Percentiles rank a stretch among this genome's conserved stretches.
These are phyloP conservation scores for Arctium lappa DNA, from an alignment of 129 eudicot species.

Conservation along the genomic window DNA sequence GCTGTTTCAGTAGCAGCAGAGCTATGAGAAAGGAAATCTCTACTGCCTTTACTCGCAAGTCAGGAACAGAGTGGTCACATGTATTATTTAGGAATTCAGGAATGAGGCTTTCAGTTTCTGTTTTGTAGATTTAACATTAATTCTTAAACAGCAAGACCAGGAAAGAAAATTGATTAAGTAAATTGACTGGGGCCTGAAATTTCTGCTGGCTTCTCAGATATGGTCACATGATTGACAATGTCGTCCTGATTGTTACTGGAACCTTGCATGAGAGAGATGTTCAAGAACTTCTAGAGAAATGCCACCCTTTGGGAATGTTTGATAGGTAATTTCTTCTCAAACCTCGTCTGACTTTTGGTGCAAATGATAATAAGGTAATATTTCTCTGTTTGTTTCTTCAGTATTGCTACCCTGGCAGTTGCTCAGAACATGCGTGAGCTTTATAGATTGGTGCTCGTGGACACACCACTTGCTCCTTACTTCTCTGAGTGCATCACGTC, in stretches of 20 bases:
- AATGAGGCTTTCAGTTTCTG: background rate
- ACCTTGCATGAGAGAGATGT: constrained; percentile 99
- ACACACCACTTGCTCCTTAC: constrained; percentile 96
- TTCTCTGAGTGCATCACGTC: constrained; percentile 98
- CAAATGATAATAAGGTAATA: background rate
- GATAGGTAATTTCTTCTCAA: constrained; percentile 57
- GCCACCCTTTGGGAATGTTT: constrained; percentile 99
- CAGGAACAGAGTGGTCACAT: background rate
- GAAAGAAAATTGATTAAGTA: background rate
- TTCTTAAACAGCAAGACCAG: background rate
- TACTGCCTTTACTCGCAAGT: background rate
- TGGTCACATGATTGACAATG: constrained; percentile 99
- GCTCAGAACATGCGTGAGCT: constrained; percentile 99
- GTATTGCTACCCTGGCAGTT: constrained; percentile 94
- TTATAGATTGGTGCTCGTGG: constrained; percentile 95
- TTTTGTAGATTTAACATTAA: background rate
- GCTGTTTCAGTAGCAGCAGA: background rate
- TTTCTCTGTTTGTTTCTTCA: constrained; percentile 30
- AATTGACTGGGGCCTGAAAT: background rate
- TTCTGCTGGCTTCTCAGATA: constrained; percentile 44
- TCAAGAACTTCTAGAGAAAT: constrained; percentile 90
- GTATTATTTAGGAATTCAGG: background rate
- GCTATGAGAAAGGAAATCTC: background rate
- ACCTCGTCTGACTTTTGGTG: background rate
- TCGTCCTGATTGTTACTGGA: constrained; percentile 95